Evolutionary conservation across 129 eudicot species (phyloP), one percentile per base, ranked within the genome.

Genomic region (Pittosporum tobira): DNA sequence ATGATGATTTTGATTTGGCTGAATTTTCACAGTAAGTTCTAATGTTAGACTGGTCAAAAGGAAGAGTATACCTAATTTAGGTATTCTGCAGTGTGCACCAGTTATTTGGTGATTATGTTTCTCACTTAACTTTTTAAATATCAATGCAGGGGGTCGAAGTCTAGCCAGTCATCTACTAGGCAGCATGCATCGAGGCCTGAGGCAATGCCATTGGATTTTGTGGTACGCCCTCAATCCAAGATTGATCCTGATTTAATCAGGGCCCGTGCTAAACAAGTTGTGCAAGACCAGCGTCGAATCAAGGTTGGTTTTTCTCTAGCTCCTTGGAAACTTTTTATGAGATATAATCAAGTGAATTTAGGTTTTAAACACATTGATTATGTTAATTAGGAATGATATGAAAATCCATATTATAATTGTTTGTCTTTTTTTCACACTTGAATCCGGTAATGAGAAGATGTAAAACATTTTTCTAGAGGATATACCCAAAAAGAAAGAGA

Each of bases 201-300:
- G 70, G 96, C 96, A 66, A 93, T 84, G 87, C 78, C 94, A 23
- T 61, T 93, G 74, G 94, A 93, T 63, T 93, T 93, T 71, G 34
- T 81, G 51, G 84, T 93, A 57, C 99, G 99, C 0, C 99, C 99
- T 28, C 94, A 79, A 57, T 93, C 99, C 45, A 93, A 87, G 72
- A 75, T 93, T 42, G 99, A 93, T 54, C 99, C 99, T 1, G 99
- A 87, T 40, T 94, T 80, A 76, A 65, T 93, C 20, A 76, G 99
- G 48, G 94, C 94, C 15, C 78, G 94, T 26, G 85, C 88, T 68
- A 93, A 81, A 67, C 96, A 83, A 67, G 67, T 71, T 47, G 83
- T 76, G n/a, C 88, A 76, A 19, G 96, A 87, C 70, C 94, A 87
- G 73, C 94, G 94, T 21, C 94, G 87, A 20, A 48, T 70, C 24